Evolutionary conservation across 306 rosid species (phyloP), one percentile per base, ranked within the genome.

Genomic region (Myrica gale): DNA sequence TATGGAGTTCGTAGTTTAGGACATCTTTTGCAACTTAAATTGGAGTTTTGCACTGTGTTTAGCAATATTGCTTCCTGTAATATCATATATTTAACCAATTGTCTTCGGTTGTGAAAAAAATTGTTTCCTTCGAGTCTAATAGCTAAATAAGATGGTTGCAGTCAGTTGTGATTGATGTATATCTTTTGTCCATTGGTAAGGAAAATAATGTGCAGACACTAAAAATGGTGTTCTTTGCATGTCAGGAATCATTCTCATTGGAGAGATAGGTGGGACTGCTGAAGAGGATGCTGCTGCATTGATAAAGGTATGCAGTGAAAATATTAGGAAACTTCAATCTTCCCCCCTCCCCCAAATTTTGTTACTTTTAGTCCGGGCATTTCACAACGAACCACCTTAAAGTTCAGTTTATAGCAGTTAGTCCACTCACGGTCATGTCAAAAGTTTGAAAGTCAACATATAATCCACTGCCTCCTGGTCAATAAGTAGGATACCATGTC

Each of bases 181-280:
- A 7, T 32, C 39, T 57, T 57, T 57, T 57, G 5, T 9, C 63
- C 6, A 57, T 57, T 57, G 39, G 41, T 26, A 44, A 26, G 54
- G 11, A 60, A 23, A 23, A 51, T 46, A 13, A 9, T 75, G 39
- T 70, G 67, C 7, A 43, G 21, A 19, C 9, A 20, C n/a, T 5
- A 73, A 76, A 53, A 20, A 58, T 70, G 21, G 74, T 72, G 77
- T 45, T 70, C 77, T 75, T 32, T 82, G 67, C 39, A 45, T 74
- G 81, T 81, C 89, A 92, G 98, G 99, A 72, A 92, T 96, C 68
- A 9, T 96, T 87, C 89, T 96, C 56, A 96, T 96, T 42, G 98
- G 99, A 84, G 99, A 96, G 85, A 96, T 96, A 63, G 99, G 99
- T 78, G 99, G 99, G 68, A 96, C 98, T 63, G 99, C 99, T 48